Evolutionary conservation across 768 basidiomycete genomes (phyloP), one percentile per base, ranked within the genome.

Genomic region (Cystobasidium onofrii): DNA sequence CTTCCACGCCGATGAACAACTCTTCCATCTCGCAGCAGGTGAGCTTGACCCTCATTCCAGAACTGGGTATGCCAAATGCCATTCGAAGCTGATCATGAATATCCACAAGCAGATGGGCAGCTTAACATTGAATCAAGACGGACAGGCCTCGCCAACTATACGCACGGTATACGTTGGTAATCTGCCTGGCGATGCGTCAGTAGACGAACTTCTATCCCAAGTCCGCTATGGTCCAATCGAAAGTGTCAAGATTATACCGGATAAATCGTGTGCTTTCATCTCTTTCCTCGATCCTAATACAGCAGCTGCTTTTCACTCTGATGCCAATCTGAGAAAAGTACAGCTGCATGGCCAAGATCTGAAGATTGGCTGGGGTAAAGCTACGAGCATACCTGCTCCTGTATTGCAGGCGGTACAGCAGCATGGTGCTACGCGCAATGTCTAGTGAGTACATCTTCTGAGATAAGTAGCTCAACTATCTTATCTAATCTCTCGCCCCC

Each of bases 341-440:
- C 83, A 90, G 23, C 84, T 99, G 17, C 95, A 97, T 80, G 91
- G 90, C 1, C 92, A 96, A 81, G 96, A 97, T 81, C 88, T 99
- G 78, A 94, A 94, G 83, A 94, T 99, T 76, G 96, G 96, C 25
- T 99, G 95, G 95, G 96, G 95, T 31, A 96, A 98, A 81, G 90
- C 94, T 0, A 89, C 88, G 1, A 87, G 89, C 18, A 92, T 98
- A 1, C 91, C 92, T 0, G 86, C 88, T 29, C 88, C 89, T 79
- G 91, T 98, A 15, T 86, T 88, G 1, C 85, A 90, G 29, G 92
- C 94, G 0, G 95, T 98, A 69, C 87, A 86, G 78, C 91, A 94
- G 83, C 88, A 88, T 82, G 92, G 92, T 77, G 96, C 96, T 1
- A 92, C 90, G 77, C 84, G 96, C 77, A 99, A 98, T 78, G 96